Evolutionary conservation across 805 yeast species (phyloP).

Genomic region (Maudiozyma barnettii): DNA sequence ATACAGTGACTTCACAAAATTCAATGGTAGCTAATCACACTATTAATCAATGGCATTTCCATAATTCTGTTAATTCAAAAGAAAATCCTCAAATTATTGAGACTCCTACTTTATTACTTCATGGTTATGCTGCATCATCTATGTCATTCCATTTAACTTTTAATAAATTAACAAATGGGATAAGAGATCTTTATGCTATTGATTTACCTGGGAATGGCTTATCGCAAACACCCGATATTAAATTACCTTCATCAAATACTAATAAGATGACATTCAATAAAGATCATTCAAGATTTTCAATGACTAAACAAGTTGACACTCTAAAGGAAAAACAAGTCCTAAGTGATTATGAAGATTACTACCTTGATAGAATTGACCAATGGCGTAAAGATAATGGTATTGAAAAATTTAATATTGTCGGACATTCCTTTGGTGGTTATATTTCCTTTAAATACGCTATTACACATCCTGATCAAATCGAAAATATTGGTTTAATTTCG

Average conservation of each 20-base stretch:
- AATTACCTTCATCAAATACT: background rate
- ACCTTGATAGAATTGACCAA: conserved; percentile 47
- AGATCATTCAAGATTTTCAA: background rate
- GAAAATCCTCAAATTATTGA: conserved; percentile 6
- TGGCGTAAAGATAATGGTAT: conserved; percentile 50
- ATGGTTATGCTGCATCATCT: conserved; percentile 90
- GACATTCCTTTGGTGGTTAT: conserved; percentile 77
- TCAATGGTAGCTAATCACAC: conserved; percentile 12
- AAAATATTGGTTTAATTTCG: conserved; percentile 50
- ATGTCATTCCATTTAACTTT: conserved; percentile 73
- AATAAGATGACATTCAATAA: background rate
- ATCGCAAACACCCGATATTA: conserved; percentile 40
- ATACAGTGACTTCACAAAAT: conserved; percentile 8
- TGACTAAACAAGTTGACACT: background rate
- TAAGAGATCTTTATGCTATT: conserved; percentile 56
- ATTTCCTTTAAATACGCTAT: conserved; percentile 55
- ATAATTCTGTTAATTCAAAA: conserved; percentile 14
- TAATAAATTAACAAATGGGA: conserved; percentile 35
- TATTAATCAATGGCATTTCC: conserved; percentile 29
- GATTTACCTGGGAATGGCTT: conserved; percentile 69
- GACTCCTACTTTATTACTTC: conserved; percentile 50
- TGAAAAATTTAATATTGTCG: conserved; percentile 50
- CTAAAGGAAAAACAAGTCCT: conserved; percentile 7
- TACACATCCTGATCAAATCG: conserved; percentile 45
- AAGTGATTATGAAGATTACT: conserved; percentile 43